These are phyloP conservation scores for Favolaschia claudopus DNA, from an alignment of 768 basidiomycete species.

Conservation along the genomic window DNA sequence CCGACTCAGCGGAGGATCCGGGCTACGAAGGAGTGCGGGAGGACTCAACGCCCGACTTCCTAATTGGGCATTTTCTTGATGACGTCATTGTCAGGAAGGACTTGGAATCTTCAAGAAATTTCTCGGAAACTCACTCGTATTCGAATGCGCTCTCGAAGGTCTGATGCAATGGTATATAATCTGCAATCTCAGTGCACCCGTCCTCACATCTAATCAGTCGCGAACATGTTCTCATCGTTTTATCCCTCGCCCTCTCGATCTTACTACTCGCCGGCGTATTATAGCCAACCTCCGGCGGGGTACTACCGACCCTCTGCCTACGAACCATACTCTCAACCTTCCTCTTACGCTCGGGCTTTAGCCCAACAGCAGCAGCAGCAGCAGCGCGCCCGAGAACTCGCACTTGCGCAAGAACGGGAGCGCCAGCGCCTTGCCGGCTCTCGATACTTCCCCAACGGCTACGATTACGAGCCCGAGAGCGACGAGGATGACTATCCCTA, in stretches of 20 bases:
- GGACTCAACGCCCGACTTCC: no score
- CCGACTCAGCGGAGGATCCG: no score
- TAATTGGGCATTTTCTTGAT: conserved; percentile 1
- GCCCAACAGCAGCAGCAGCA: conserved; percentile 25
- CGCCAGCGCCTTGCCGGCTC: conserved; percentile 44
- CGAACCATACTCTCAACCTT: conserved; percentile 30
- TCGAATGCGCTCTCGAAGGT: conserved; percentile 2
- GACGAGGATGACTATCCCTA: conserved; percentile 34
- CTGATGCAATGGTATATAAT: conserved; percentile 25
- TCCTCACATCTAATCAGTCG: conserved; percentile 10
- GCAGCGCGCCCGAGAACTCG: conserved; percentile 30
- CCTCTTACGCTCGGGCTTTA: conserved; percentile 25
- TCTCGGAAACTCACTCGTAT: not conserved
- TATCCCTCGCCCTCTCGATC: conserved; percentile 20
- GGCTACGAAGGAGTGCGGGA: no score
- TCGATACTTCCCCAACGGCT: conserved; percentile 51
- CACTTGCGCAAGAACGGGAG: conserved; percentile 37
- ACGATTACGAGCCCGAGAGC: conserved; percentile 40
- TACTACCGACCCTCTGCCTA: conserved; percentile 38
- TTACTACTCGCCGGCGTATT: no score
- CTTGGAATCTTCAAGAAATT: not conserved
- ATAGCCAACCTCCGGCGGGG: conserved; percentile 23
- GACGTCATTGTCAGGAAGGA: conserved; percentile 5
- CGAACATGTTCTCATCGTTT: conserved; percentile 19
- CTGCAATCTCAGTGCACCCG: not conserved